Base-by-base conservation (phyloP, 345 rosid species). In the Eucalyptus decipiens region DNA sequence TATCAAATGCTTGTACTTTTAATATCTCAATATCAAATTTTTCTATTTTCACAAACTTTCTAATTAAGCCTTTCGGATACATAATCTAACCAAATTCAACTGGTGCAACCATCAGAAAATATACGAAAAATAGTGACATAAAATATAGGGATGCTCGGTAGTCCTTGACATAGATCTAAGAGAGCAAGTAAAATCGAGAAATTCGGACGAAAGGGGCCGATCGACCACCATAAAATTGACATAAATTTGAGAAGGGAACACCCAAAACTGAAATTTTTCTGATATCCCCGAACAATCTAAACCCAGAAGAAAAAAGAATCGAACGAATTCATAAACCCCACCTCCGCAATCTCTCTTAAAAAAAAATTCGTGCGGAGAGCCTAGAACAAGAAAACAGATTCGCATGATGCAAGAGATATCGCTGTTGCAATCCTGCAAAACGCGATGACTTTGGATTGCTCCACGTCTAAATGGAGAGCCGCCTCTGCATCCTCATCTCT, bases 401-500 rank as follows among this genome's bases (percentile, higher is more conserved):
- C 72, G 56, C 62, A 8, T 15, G 76, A 65, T 32, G 72, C 76
- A 8, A 42, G 86, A 81, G 17, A 42, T 11, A 62, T 14, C 13
- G 32, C 32, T 7, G 56, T 47, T n/a, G 32, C 87, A 85, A 14
- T 85, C 40, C 87, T 85, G 54, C 54, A 85, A 50, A 48, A 16
- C 32, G 34, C 32, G 54, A 49, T 47, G 54, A 52, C 48, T 52
- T 56, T 34, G 88, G 69, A 54, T 28, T 6, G 87, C 17, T 15
- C 56, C 87, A 28, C 37, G 56, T 19, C 87, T 60, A 87, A 40
- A 87, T 26, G 37, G 93, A 92, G 69, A 91, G 92, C 89, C 90
- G 93, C 90, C 91, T 92, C 92, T 95, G 96, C 95, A 94, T 65
- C 88, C 96, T 95, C 93, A 97, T 96, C 88, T 96, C 94, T 87